Conservation (phyloP, 2,329 filamentous ascomycete genomes). For the Clonostachys rhizophaga region DNA sequence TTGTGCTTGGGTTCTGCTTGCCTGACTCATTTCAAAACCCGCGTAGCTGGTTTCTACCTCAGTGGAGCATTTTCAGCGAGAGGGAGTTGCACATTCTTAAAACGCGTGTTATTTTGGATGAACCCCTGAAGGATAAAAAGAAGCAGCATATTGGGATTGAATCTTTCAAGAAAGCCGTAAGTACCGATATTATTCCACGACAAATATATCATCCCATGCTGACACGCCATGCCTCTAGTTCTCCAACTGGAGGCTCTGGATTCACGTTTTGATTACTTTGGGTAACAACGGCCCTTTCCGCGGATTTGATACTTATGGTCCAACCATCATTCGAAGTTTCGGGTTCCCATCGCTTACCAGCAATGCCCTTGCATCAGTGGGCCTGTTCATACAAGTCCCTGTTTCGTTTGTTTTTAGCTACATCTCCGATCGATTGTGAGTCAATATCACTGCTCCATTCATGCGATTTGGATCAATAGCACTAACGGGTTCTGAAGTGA, state of each 20-base stretch:
- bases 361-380: constrained; percentile 51
- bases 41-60: constrained; percentile 31
- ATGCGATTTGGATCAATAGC: background rate
- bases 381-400: constrained; percentile 46
- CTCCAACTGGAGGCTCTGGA: constrained; percentile 43
- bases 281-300: constrained; percentile 40
- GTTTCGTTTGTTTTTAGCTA: constrained; percentile 46
- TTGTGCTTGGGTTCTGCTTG: constrained; percentile 34
- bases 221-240: constrained; percentile 20
- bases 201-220: background rate
- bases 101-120: constrained; percentile 32
- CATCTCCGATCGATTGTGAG: constrained; percentile 46
- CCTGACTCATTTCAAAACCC: constrained; percentile 39
- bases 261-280: constrained; percentile 45
- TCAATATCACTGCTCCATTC: constrained; percentile 1
- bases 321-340: constrained; percentile 46
- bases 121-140: constrained; percentile 39
- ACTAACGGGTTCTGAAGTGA: constrained; percentile 20
- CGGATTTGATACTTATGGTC: constrained; percentile 46
- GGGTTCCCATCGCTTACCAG: constrained; percentile 41
- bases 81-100: constrained; percentile 34
- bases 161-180: constrained; percentile 37
- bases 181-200: constrained; percentile 4
- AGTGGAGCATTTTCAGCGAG: constrained; percentile 24
- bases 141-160: constrained; percentile 36